Evolutionary conservation across 176 grass and related monocot species (phyloP).

Genomic region (Tuctoria greenei): DNA sequence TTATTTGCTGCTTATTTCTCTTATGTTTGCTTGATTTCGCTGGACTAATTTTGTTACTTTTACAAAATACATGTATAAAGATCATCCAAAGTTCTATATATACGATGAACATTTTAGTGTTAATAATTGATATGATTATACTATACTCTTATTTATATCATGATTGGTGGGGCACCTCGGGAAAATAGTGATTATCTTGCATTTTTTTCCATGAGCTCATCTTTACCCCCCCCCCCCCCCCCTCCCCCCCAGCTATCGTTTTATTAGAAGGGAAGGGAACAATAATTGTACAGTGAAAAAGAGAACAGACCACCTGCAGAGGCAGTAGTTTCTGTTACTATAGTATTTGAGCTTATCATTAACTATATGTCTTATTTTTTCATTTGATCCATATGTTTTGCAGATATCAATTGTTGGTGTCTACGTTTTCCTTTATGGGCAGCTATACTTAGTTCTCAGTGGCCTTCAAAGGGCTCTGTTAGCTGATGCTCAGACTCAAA

Average conservation of each 20-base stretch:
- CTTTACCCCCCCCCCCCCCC: too few relatives aligned
- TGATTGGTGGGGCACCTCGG: neutral
- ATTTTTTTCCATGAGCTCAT: neutral
- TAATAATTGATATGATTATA: neutral
- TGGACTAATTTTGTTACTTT: neutral
- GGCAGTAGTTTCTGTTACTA: neutral
- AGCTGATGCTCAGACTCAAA: conserved; percentile 61
- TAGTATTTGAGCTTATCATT: conserved; percentile 7
- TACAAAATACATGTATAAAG: neutral
- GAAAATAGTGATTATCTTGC: neutral
- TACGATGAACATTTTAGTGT: conserved; percentile 11
- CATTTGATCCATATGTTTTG: conserved; percentile 34
- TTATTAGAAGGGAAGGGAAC: neutral
- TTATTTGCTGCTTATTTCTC: neutral
- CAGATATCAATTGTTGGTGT: conserved; percentile 89
- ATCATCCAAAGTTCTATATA: conserved; percentile 10
- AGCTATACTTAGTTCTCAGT: conserved; percentile 93
- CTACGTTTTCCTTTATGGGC: conserved; percentile 94
- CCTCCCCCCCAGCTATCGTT: neutral
- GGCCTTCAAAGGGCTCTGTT: conserved; percentile 74
- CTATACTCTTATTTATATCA: neutral
- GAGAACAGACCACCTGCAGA: neutral
- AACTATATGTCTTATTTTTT: conserved; percentile 34
- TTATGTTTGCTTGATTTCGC: neutral
- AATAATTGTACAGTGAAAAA: neutral